Evolutionary conservation across 2,329 filamentous ascomycete genomes (phyloP).

Genomic region (Nemania abortiva): DNA sequence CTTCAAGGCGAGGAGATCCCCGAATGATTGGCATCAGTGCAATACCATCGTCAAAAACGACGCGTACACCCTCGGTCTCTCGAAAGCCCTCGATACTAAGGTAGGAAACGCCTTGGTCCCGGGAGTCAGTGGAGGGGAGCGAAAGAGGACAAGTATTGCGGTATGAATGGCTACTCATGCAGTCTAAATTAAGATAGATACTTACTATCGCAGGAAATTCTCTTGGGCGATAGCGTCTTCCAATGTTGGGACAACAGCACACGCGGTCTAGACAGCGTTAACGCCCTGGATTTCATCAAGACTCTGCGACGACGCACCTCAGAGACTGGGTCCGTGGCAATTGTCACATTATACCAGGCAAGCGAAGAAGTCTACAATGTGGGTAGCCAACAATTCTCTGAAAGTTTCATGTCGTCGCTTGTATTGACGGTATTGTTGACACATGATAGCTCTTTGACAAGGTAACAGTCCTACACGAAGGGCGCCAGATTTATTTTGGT

Average conservation of each 20-base stretch:
- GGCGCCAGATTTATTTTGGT: slow-evolving; percentile 72
- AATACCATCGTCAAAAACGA: too few species aligned
- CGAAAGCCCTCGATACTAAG: slow-evolving; percentile 69
- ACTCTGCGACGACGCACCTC: slow-evolving; percentile 67
- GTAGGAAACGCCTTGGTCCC: slow-evolving; percentile 80
- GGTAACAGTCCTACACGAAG: slow-evolving; percentile 67
- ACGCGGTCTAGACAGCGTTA: slow-evolving; percentile 77
- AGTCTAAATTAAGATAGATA: too few species aligned
- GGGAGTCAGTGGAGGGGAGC: slow-evolving; percentile 78
- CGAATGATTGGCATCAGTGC: too few species aligned
- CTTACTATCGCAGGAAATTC: too few species aligned
- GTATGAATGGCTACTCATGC: too few species aligned
- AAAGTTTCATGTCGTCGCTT: slow-evolving; percentile 52
- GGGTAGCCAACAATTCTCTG: slow-evolving; percentile 51
- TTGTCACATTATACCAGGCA: slow-evolving; percentile 76
- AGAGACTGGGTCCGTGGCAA: slow-evolving; percentile 54
- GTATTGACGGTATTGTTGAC: too few species aligned
- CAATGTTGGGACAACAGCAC: slow-evolving; percentile 78
- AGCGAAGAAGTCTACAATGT: too few species aligned
- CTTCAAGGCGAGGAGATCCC: too few species aligned
- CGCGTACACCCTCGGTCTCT: slow-evolving; percentile 21
- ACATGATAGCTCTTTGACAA: slow-evolving; percentile 72
- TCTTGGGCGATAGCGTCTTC: slow-evolving; percentile 43
- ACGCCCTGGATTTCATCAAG: slow-evolving; percentile 58
- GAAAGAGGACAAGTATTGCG: slow-evolving; percentile 72